A percentile compares a stretch with the other conserved stretches of the same genome.
phyloP scores from a whole-genome alignment of 352 stramenopile species.

The Phytophthora foliorum region DNA sequence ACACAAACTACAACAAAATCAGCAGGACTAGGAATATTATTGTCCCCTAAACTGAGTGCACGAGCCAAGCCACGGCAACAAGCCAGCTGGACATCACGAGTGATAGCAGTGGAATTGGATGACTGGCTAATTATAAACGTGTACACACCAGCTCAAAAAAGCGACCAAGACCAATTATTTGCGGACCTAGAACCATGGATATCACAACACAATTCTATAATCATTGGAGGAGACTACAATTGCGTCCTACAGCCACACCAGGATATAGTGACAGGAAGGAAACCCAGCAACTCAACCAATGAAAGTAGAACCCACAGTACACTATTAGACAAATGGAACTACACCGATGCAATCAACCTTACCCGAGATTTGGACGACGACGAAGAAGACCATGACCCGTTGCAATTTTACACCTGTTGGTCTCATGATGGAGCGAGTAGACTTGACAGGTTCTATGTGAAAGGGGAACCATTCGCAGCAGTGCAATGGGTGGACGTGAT shows the following conservation, averaged over 20 bases:
- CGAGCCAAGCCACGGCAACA: not conserved
- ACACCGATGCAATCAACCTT: not conserved
- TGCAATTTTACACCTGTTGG: not conserved
- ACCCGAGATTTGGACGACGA: not conserved
- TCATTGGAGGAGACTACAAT: not conserved
- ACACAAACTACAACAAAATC: not conserved
- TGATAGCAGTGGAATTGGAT: not conserved
- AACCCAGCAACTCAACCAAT: no score
- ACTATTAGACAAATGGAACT: not conserved
- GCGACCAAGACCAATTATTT: not conserved
- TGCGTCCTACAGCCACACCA: not conserved
- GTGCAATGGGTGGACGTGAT: no score
- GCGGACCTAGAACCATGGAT: not conserved
- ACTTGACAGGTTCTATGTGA: not conserved
- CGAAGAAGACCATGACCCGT: not conserved
- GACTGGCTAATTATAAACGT: not conserved
- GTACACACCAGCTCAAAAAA: not conserved
- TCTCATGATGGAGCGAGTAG: not conserved
- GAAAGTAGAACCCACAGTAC: not conserved
- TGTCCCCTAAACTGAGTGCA: not conserved
- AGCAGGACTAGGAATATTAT: not conserved
- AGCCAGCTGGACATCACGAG: not conserved
- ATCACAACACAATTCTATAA: not conserved
- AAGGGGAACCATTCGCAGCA: no score
- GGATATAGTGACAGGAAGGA: not conserved